Conservation (phyloP, 2,329 filamentous ascomycete species). For the Aspergillus brasiliensis region DNA sequence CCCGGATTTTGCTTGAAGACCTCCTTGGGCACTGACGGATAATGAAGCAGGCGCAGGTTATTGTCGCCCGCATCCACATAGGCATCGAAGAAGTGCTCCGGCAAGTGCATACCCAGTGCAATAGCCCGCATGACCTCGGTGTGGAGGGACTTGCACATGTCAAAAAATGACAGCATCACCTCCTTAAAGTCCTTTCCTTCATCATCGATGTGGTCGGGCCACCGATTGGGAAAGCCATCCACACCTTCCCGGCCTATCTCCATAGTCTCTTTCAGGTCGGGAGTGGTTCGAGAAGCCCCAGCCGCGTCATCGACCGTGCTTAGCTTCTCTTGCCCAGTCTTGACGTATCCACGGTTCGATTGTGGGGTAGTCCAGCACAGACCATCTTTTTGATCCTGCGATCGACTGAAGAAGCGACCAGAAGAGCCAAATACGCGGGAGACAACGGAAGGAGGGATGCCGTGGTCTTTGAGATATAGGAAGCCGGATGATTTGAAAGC, state of each 20-base stretch:
- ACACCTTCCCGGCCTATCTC: conserved; percentile 65
- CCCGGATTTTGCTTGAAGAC: conserved; percentile 68
- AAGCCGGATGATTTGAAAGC: conserved; percentile 88
- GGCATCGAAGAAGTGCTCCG: conserved; percentile 72
- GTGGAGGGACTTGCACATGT: conserved; percentile 73
- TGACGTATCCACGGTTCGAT: conserved; percentile 73
- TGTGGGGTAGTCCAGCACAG: conserved; percentile 72
- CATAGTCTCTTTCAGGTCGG: conserved; percentile 60
- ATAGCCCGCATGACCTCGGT: conserved; percentile 80
- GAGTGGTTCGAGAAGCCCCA: conserved; percentile 56
- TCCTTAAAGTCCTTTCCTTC: conserved; percentile 64
- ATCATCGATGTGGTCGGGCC: conserved; percentile 63
- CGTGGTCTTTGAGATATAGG: conserved; percentile 81
- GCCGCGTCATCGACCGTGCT: conserved; percentile 56
- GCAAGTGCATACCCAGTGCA: conserved; percentile 75
- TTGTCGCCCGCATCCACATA: conserved; percentile 73
- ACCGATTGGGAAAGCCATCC: conserved; percentile 70
- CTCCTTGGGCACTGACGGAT: conserved; percentile 67
- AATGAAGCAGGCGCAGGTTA: conserved; percentile 73
- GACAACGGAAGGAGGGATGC: conserved; percentile 64
- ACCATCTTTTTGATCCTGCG: conserved; percentile 63
- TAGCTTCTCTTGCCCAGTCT: conserved; percentile 72
- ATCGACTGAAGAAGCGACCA: conserved; percentile 69
- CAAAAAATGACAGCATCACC: conserved; percentile 75
- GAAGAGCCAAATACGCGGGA: conserved; percentile 67